Percentiles rank a stretch among this genome's conserved stretches.
Conservation (phyloP, 257 asterid species). For the Scutellaria baicalensis region DNA sequence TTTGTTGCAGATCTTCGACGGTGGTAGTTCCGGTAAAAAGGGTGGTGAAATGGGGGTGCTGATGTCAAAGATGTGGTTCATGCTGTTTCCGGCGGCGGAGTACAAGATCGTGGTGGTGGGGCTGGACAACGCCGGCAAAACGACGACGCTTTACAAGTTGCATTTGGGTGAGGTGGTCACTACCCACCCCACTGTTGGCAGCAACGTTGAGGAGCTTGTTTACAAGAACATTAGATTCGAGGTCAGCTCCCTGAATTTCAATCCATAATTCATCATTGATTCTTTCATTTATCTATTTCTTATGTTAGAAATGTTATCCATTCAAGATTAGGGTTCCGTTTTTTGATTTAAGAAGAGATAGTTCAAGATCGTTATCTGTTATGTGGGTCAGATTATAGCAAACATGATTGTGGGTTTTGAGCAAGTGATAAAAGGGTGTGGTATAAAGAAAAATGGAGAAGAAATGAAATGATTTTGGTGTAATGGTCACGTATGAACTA, state of each 20-base stretch:
- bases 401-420: background rate
- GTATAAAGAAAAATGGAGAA: background rate
- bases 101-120: conserved; percentile 85
- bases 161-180: conserved; percentile 76
- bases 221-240: conserved; percentile 71
- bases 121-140: conserved; percentile 78
- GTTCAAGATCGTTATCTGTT: background rate
- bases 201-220: conserved; percentile 82
- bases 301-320: background rate
- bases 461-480: background rate
- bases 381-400: background rate
- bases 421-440: background rate
- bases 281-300: background rate
- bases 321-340: background rate
- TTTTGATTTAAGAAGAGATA: no score
- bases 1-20: conserved; percentile 4
- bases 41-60: conserved; percentile 47
- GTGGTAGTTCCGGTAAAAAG: background rate
- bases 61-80: conserved; percentile 64
- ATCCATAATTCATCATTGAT: background rate
- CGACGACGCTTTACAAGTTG: conserved; percentile 74
- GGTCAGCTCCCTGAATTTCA: conserved; percentile 25
- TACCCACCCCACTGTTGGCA: conserved; percentile 76
- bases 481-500: background rate
- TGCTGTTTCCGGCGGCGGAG: conserved; percentile 69